Evolutionary conservation across 1,284 basidiomycete species (phyloP).

Genomic region (Ganoderma resinaceum): DNA sequence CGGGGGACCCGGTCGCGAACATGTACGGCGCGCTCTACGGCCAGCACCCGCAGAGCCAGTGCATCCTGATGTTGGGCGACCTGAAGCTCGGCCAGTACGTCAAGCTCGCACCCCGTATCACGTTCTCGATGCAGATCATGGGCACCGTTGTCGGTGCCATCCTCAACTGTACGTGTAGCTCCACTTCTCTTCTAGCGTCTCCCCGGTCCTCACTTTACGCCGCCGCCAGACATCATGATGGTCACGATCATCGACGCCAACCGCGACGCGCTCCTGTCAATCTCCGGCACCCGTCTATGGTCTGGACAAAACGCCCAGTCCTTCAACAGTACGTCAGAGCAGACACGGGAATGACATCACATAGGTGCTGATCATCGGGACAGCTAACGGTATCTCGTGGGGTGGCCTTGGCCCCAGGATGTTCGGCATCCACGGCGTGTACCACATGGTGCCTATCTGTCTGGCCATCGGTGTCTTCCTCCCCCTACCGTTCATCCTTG

Average conservation of each 20-base stretch:
- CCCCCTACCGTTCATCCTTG: constrained; percentile 57
- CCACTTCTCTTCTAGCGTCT: constrained; percentile 13
- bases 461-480: constrained; percentile 58
- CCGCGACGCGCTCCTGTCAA: constrained; percentile 44
- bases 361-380: neutral
- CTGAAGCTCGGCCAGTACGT: constrained; percentile 59
- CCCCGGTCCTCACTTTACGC: neutral
- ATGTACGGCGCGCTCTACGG: constrained; percentile 62
- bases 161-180: constrained; percentile 46
- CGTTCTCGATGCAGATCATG: constrained; percentile 64
- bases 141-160: constrained; percentile 52
- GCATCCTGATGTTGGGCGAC: constrained; percentile 54
- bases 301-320: constrained; percentile 61
- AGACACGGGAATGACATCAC: neutral
- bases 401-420: constrained; percentile 61
- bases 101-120: constrained; percentile 69
- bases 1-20: constrained; percentile 53
- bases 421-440: constrained; percentile 55
- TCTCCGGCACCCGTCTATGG: constrained; percentile 47
- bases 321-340: constrained; percentile 42
- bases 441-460: constrained; percentile 60
- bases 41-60: constrained; percentile 47
- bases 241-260: constrained; percentile 53
- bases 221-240: constrained; percentile 50
- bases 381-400: constrained; percentile 63